Evolutionary conservation across 345 rosid species (phyloP), one percentile per base, ranked within the genome.

Genomic region (Linum usitatissimum): DNA sequence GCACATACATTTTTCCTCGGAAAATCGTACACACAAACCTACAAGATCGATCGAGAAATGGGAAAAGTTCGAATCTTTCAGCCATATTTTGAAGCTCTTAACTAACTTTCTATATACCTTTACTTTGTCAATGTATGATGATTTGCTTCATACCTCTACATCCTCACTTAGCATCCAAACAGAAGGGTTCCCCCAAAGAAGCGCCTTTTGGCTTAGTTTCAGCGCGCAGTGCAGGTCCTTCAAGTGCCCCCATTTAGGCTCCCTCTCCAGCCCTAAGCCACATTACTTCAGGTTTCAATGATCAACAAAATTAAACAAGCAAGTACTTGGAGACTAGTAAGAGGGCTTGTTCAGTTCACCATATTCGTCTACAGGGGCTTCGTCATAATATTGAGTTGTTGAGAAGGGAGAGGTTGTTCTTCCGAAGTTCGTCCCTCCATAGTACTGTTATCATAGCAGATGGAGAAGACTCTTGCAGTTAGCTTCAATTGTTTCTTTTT

Each of bases 161-260:
- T 15, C 28, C 21, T 19, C 18, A n/a, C 19, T 18, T 8, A 55
- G 4, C 30, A 19, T 55, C 58, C 30, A 23, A 55, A 23, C 21
- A 55, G 28, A 18, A 55, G 58, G 58, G 30, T 19, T 3, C 30
- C 58, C 58, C 58, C 58, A 55, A 18, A 55, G 58, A 5, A 55
- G 58, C 7, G 58, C 28, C 58, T 55, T 55, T 23, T 55, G 21
- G 58, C 58, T 18, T 55, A 55, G 58, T 10, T 55, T 55, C 18
- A 55, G 58, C 9, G 58, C 58, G 28, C 58, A 13, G 23, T 55
- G 58, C 23, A 55, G 58, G 58, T 55, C 58, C 23, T 23, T 55
- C 12, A 55, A 18, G 58, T 55, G 58, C 21, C 58, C 58, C 58
- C 58, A 55, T 55, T 55, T 55, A 3, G 58, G 58, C 58, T 55